These are phyloP conservation scores for Vanilla planifolia DNA, from an alignment of 106 monocot species.

Conservation along the genomic window DNA sequence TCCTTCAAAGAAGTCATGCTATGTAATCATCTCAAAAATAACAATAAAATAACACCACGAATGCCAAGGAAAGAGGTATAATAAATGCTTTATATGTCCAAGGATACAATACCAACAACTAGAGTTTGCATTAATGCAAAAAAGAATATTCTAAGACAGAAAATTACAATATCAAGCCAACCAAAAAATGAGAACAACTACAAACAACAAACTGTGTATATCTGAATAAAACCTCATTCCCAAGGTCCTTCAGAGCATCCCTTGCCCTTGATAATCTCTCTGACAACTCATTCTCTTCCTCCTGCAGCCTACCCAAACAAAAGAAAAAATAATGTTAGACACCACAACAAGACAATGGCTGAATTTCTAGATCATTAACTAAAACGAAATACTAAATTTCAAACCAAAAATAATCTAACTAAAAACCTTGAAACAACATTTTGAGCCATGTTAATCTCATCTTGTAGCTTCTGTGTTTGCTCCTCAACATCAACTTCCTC, in stretches of 20 bases:
- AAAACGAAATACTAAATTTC: background rate
- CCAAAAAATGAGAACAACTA: background rate
- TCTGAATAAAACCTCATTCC: constrained; percentile 51
- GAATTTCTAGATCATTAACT: no score
- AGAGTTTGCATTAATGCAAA: no score
- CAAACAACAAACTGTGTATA: background rate
- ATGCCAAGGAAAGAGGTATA: no score
- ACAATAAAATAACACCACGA: no score
- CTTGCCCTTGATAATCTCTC: constrained; percentile 33
- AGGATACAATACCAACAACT: no score
- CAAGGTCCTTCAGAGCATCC: constrained; percentile 32
- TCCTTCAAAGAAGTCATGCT: no score
- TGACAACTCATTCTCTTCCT: constrained; percentile 56
- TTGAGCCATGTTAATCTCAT: constrained; percentile 43
- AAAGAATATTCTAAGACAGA: no score
- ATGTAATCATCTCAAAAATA: no score
- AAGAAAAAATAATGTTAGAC: constrained; percentile 3
- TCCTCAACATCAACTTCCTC: constrained; percentile 50
- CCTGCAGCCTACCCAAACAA: constrained; percentile 45
- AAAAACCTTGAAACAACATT: constrained; percentile 51
- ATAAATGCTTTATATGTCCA: no score
- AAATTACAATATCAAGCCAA: background rate
- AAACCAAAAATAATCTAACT: background rate
- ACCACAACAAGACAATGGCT: background rate
- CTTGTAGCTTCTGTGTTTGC: constrained; percentile 32